Base-by-base conservation (phyloP, 176 grass and related monocot genomes). In the Dactylis glomerata region DNA sequence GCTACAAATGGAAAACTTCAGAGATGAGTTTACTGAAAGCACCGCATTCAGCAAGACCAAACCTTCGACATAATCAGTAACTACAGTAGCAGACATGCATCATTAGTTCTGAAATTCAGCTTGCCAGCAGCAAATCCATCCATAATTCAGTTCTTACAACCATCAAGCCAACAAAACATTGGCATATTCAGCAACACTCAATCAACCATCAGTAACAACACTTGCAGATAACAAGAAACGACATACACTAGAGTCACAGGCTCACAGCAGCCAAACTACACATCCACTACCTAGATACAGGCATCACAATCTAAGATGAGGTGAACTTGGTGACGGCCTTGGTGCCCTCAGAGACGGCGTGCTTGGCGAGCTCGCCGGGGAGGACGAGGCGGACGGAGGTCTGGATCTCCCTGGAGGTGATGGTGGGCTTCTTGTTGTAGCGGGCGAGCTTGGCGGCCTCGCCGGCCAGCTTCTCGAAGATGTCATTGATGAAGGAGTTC, bases 401-500 rank as follows among this genome's bases (percentile, higher is more conserved):
- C 87, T 92, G 91, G 76, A 92, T 89, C 81, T 92, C 84, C 27
- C 87, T 34, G 1, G 91, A 89, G 42, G 87, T 92, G 80, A 92
- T 84, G 42, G 84, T 92, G 61, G 90, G 90, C 80, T 92, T 92
- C 87, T 89, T 92, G 80, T 92, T 92, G 84, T 92, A 92, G 17
- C 87, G 13, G 5, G 91, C 87, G 7, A 92, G 91, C 5, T 5
- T 11, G 3, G 83, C 66, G 0, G 84, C 79, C 68, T 93, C 88
- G 6, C 55, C 33, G 15, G 87, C 87, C 2, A 97, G 81, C 87
- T 97, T 97, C 87, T 97, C 89, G 70, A 92, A 95, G 64, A 95
- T 92, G 68, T 95, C 90, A 76, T 95, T 92, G 86, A 95, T 92
- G 79, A 97, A 97, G 26, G 89, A 94, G 78, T 97, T 97, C 94